phyloP scores from a whole-genome alignment of 805 yeast species.

The Candida fluviatilis region DNA sequence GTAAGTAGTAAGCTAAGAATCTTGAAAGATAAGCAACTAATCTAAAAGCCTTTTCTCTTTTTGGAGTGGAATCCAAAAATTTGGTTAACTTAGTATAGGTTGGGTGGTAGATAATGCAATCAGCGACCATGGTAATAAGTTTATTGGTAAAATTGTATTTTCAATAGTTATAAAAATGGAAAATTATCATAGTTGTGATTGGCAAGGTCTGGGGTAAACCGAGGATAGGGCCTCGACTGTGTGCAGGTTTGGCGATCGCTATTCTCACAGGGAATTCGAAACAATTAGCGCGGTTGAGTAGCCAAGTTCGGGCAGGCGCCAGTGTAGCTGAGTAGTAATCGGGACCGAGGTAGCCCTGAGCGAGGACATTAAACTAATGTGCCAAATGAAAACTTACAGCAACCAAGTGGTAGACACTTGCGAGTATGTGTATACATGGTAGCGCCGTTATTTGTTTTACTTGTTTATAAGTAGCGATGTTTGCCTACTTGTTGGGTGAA shows the following conservation, averaged over 20 bases:
- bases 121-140: slow-evolving; percentile 77
- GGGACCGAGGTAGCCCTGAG: no score
- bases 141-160: background rate
- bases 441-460: no score
- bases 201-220: slow-evolving; percentile 2
- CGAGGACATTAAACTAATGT: no score
- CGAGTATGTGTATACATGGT: no score
- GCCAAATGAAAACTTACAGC: no score
- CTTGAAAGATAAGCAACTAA: slow-evolving; percentile 76
- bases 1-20: slow-evolving; percentile 60
- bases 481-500: no score
- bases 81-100: slow-evolving; percentile 55
- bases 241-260: background rate
- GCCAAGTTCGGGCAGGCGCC: no score
- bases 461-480: no score
- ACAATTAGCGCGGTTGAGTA: no score
- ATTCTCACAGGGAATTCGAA: no score
- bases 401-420: no score
- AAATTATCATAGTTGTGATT: background rate
- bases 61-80: slow-evolving; percentile 63
- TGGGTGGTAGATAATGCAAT: slow-evolving; percentile 72
- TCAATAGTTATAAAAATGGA: background rate
- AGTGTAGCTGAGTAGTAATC: no score
- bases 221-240: background rate
- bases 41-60: slow-evolving; percentile 79